phyloP scores from a whole-genome alignment of 2,329 filamentous ascomycete genomes.

The Dactylellina sp. region DNA sequence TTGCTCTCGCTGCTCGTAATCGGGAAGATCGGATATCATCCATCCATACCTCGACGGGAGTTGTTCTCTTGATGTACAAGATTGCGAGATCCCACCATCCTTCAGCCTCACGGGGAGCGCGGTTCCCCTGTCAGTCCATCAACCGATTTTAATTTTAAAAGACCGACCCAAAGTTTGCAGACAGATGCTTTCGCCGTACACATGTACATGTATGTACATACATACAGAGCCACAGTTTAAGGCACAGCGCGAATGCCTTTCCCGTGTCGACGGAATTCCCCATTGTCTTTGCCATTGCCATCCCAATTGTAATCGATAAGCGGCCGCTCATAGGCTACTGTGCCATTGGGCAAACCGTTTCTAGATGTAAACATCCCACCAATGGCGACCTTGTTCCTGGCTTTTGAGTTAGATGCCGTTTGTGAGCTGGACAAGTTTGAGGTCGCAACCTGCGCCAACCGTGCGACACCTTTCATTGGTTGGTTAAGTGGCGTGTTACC shows the following conservation, averaged over 20 bases:
- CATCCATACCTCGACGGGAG: conserved; percentile 29
- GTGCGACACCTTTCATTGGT: conserved; percentile 31
- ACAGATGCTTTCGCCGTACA: no score
- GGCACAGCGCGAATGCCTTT: no score
- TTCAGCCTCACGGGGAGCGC: conserved; percentile 35
- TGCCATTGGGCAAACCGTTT: not conserved
- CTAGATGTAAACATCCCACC: conserved; percentile 7
- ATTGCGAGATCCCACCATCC: not conserved
- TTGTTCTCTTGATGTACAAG: not conserved
- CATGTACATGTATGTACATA: not conserved
- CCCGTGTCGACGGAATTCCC: no score
- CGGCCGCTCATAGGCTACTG: not conserved
- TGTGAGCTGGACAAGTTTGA: conserved; percentile 48
- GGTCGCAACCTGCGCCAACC: conserved; percentile 25
- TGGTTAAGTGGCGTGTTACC: not conserved
- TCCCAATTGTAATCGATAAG: conserved; percentile 8
- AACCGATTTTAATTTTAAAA: conserved; percentile 1
- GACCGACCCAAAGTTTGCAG: no score
- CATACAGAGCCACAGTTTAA: not conserved
- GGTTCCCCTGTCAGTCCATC: no score
- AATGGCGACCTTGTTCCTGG: conserved; percentile 12
- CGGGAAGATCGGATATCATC: conserved; percentile 51
- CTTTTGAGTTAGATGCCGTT: not conserved
- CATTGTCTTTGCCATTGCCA: no score
- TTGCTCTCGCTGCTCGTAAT: conserved; percentile 19